phyloP scores from a whole-genome alignment of 129 eudicot species.

The Ambrosia artemisiifolia region DNA sequence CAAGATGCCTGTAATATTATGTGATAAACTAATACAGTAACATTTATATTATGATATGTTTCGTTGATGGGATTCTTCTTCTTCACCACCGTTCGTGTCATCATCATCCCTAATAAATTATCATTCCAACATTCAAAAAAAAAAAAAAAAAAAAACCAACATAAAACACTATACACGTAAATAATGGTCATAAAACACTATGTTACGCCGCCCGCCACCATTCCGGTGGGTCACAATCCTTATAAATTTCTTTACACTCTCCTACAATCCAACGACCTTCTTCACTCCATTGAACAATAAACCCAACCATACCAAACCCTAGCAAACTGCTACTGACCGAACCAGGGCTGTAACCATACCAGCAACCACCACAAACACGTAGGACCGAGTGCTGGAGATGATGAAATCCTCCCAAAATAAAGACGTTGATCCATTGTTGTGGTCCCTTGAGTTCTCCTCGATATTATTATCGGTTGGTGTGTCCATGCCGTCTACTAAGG shows the following conservation, averaged over 20 bases:
- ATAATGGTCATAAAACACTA: background rate
- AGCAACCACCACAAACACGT: conserved; percentile 30
- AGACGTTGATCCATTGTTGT: conserved; percentile 57
- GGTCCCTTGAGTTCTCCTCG: conserved; percentile 65
- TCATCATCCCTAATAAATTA: no score
- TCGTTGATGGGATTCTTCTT: no score
- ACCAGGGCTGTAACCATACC: conserved; percentile 41
- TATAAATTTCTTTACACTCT: background rate
- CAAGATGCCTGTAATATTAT: no score
- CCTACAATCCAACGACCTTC: conserved; percentile 7
- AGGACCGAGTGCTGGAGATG: conserved; percentile 65
- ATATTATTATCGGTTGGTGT: conserved; percentile 60
- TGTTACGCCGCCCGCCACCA: background rate
- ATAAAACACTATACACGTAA: background rate
- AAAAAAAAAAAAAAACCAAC: background rate
- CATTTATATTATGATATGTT: no score
- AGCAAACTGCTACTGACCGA: background rate
- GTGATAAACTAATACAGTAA: no score
- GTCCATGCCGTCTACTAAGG: conserved; percentile 62
- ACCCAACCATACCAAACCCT: background rate
- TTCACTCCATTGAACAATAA: background rate
- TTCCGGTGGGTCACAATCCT: conserved; percentile 8
- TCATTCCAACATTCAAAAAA: no score
- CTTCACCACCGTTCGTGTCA: no score
- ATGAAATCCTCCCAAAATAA: conserved; percentile 68